phyloP scores from a whole-genome alignment of 192 early-diverging fungal species.

The Endogone sp. region DNA sequence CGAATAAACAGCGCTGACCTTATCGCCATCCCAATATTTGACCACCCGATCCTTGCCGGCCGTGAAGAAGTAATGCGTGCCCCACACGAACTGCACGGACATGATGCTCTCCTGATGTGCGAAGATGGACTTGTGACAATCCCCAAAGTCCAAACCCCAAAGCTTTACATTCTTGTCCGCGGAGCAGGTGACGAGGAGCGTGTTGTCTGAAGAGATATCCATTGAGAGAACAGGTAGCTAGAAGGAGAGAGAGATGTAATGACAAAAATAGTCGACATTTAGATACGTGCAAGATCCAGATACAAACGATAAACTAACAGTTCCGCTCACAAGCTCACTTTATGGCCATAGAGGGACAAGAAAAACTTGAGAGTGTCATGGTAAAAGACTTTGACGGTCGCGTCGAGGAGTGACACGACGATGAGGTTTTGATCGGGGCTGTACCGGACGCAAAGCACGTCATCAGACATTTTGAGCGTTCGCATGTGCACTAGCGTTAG shows the following conservation, averaged over 20 bases:
- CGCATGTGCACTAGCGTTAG: slow-evolving; percentile 82
- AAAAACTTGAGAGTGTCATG: slow-evolving; percentile 96
- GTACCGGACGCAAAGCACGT: slow-evolving; percentile 81
- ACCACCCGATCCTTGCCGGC: slow-evolving; percentile 85
- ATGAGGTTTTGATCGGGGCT: slow-evolving; percentile 84
- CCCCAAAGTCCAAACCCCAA: slow-evolving; percentile 99
- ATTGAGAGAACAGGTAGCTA: slow-evolving; percentile 91
- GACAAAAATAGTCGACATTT: not conserved
- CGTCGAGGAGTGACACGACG: slow-evolving; percentile 89
- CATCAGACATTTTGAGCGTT: slow-evolving; percentile 93
- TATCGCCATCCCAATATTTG: slow-evolving; percentile 97
- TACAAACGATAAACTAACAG: not conserved
- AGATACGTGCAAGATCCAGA: not conserved
- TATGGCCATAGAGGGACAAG: slow-evolving; percentile 96
- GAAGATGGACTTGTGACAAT: slow-evolving; percentile 92
- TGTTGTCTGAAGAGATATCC: slow-evolving; percentile 96
- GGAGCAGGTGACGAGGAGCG: slow-evolving; percentile 88
- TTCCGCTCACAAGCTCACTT: slow-evolving; percentile 25
- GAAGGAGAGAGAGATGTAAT: not conserved
- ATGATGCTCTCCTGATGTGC: slow-evolving; percentile 95
- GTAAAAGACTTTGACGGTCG: slow-evolving; percentile 97
- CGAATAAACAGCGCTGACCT: slow-evolving; percentile 34
- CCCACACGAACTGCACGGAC: slow-evolving; percentile 82
- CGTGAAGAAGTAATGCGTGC: slow-evolving; percentile 95
- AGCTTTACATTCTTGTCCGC: slow-evolving; percentile 98